Percentiles rank a stretch among this genome's conserved stretches.
These are phyloP conservation scores for Nannochloris sp. DNA, from an alignment of 139 green algal species.

Conservation along the genomic window DNA sequence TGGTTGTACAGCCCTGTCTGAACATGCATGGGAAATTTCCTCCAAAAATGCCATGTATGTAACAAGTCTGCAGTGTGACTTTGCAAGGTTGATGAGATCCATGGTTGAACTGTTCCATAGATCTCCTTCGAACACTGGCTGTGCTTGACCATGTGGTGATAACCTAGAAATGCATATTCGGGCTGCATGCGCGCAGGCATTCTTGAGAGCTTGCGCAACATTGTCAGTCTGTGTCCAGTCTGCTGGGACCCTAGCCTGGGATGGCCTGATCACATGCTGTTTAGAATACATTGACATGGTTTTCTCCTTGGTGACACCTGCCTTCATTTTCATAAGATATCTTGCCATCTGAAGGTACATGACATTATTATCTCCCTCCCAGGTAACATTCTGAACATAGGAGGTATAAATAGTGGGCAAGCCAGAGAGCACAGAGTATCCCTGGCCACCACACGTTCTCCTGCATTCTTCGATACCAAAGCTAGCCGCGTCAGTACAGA, in stretches of 20 bases:
- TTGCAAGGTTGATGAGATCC: constrained; percentile 49
- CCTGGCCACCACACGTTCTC: constrained; percentile 80
- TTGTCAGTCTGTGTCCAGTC: constrained; percentile 22
- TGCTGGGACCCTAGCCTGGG: constrained; percentile 13
- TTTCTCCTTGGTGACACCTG: constrained; percentile 23
- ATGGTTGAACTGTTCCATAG: constrained; percentile 68
- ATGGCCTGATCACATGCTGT: background rate
- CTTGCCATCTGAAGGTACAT: constrained; percentile 62
- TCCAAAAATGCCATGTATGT: constrained; percentile 49
- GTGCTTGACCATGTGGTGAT: constrained; percentile 27
- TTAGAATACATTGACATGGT: constrained; percentile 44
- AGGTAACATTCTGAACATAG: constrained; percentile 90
- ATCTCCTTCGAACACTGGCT: constrained; percentile 57
- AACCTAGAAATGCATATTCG: constrained; percentile 15
- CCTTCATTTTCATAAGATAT: constrained; percentile 64
- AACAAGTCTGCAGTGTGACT: constrained; percentile 47
- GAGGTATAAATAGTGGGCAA: constrained; percentile 66
- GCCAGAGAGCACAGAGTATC: constrained; percentile 72
- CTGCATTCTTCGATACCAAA: constrained; percentile 73
- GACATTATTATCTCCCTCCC: constrained; percentile 91
- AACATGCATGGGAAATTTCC: constrained; percentile 9
- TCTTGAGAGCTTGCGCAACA: constrained; percentile 22
- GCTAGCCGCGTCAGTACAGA: constrained; percentile 51
- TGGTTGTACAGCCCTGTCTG: background rate
- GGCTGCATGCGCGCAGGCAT: constrained; percentile 10